Base-by-base conservation (phyloP, 2,329 filamentous ascomycete species). In the Mycosphaerella sp. region DNA sequence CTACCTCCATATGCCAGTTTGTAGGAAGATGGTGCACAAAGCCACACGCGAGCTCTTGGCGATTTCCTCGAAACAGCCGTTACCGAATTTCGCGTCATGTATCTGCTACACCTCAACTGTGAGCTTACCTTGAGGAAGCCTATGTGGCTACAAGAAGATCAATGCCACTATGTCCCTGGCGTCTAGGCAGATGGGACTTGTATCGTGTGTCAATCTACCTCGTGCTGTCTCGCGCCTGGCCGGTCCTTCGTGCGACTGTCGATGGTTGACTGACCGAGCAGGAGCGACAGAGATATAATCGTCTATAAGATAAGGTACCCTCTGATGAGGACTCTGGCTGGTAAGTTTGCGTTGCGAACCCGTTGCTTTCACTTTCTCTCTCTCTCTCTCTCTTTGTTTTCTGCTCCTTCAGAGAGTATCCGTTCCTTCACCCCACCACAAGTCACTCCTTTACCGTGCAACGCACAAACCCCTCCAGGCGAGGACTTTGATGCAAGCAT, bases 401-500 rank as follows among this genome's bases (percentile, higher is more conserved):
- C n/a, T n/a, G 21, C 21, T 25, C 21, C 21, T 25, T 6, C 21
- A 25, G 21, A 39, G 54, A 47, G 52, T 54, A 51, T 59, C 58
- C 53, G 36, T 53, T 60, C 54, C 39, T 58, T 50, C 44, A 30
- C 27, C 17, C 49, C 52, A 40, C 39, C 42, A 41, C 12, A 40
- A 52, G 49, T 54, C 54, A 25, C 34, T 59, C 54, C 9, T 57
- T 57, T 58, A 37, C 41, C 36, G 52, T 54, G 53, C 58, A 47
- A 52, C 34, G 53, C 58, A 57, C 56, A 34, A 37, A 41, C 40
- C 14, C 47, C 58, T 62, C 58, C 59, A 18, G 57, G 57, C 16
- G 58, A 58, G 60, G 49, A 48, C 21, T 39, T 25, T 32, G 25
- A 6, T 27, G 36, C 17, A 35, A 60, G 9, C 34, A 65, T 64